Base-by-base conservation (phyloP, 192 early-diverging fungal genomes). In the Powellomyces hirtus region DNA sequence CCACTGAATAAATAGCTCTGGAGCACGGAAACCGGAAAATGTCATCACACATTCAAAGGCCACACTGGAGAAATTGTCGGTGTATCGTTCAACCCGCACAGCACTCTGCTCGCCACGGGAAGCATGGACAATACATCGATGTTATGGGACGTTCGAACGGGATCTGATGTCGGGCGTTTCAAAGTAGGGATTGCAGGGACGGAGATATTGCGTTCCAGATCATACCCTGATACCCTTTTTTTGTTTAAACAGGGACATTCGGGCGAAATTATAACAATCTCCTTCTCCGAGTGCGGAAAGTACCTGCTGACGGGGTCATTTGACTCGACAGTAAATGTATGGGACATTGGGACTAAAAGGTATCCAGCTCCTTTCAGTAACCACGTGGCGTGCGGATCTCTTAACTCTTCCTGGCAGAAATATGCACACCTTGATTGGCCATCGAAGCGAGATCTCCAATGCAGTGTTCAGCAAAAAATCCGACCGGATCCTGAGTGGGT, bases 401-500 rank as follows among this genome's bases (percentile, higher is more conserved):
- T 46, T n/a, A n/a, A 22, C 37, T 37, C 49, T 38, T 26, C 14
- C 26, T 16, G 49, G 20, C 62, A 82, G 74, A 64, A 72, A 72
- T 45, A 29, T 81, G 62, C 76, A 81, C 55, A 83, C 72, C n/a
- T 64, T 80, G 36, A 84, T 84, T 60, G 82, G 82, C 18, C 82
- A 84, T 64, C 75, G 81, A 2, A 59, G 52, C 34, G 82, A 84
- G 57, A 69, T 84, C 2, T 79, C 80, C 4, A 57, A 38, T 22
- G 71, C 71, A 8, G 38, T 55, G 18, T 84, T 84, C 65, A 74
- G 68, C 49, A 68, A 38, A 33, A 1, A 16, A n/a, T 59, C 61
- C 1, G 53, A 24, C 13, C 46, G 59, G 27, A 35, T 84, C 14
- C 37, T 84, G 37, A 81, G 62, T 36, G 75, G 78, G 3, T 81